Evolutionary conservation across 2,329 filamentous ascomycete genomes (phyloP), one percentile per base, ranked within the genome.

Genomic region (Aaosphaeria arxii): DNA sequence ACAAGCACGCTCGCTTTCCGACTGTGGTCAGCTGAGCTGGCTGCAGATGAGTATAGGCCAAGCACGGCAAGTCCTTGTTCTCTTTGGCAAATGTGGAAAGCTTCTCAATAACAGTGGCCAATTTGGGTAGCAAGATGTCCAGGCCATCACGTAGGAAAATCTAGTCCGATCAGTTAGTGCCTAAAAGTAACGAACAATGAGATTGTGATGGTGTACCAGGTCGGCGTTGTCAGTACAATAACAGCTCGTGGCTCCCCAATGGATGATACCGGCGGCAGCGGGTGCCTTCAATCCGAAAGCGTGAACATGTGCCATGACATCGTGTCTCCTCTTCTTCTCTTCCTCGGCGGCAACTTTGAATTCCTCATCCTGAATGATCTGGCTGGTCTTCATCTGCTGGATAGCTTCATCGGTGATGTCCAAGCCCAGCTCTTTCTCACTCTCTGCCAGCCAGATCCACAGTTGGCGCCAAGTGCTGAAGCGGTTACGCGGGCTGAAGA

Each of bases 391-490:
- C 69, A 79, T 72, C 63, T 78, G 73, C 47, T 64, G 52, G 46
- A 78, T 69, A 1, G 75, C 76, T 38, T 91, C 79, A n/a, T 82
- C 80, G 11, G 82, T 84, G 65, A 96, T 91, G 6, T 81, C 75
- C 42, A 95, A 81, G 3, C 90, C 90, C 2, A 95, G 80, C 70
- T 91, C 87, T 69, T 85, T 85, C 76, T 96, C 87, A 7, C 81
- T 78, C 76, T 95, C 86, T 28, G 91, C 91, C 7, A 96, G 86
- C 73, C 80, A 85, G 40, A 92, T 76, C 91, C 91, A 96, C 13
- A 96, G 82, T 67, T 88, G 80, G 55, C 91, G 84, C 90, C 90
- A 95, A 47, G 84, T 90, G 39, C 83, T 85, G 69, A 85, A 84
- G 30, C 90, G 81, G 46, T 83, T 86, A 40, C 89, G 83, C 50